These are phyloP conservation scores for Cladosporium sp. DNA, from an alignment of 2,329 filamentous ascomycete species.

Conservation along the genomic window DNA sequence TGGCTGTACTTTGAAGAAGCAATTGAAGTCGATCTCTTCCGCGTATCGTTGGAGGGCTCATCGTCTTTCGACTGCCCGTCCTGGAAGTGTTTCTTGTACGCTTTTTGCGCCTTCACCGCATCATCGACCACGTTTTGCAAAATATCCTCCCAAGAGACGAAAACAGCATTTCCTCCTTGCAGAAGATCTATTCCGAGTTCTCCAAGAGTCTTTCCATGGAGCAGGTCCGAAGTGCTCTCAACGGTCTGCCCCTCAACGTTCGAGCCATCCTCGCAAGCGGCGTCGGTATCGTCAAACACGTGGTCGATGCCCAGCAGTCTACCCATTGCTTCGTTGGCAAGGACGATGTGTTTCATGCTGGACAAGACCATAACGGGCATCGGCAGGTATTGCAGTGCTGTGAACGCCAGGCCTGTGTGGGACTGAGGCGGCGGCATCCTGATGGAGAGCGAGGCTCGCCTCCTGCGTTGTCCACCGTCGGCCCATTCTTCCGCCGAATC, in stretches of 20 bases:
- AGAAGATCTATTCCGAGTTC: constrained; percentile 69
- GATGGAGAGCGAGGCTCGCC: constrained; percentile 27
- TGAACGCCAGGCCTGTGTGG: constrained; percentile 47
- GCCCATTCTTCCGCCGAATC: constrained; percentile 14
- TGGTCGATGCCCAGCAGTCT: constrained; percentile 57
- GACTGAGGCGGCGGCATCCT: constrained; percentile 27
- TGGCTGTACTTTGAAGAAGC: constrained; percentile 16
- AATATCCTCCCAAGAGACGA: constrained; percentile 47
- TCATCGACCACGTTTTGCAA: constrained; percentile 40
- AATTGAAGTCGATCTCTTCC: constrained; percentile 18
- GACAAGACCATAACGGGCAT: constrained; percentile 65
- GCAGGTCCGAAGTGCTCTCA: constrained; percentile 48
- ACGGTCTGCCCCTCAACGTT: constrained; percentile 5
- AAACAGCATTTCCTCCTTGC: constrained; percentile 54
- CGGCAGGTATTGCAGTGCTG: constrained; percentile 67
- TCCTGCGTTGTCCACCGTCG: constrained; percentile 13
- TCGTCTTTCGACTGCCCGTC: constrained; percentile 14
- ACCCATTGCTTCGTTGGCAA: constrained; percentile 72
- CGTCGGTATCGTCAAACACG: constrained; percentile 11
- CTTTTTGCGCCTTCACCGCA: constrained; percentile 24
- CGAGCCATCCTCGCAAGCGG: constrained; percentile 3
- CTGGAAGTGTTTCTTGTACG: constrained; percentile 8
- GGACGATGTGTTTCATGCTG: constrained; percentile 60
- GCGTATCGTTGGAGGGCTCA: constrained; percentile 16
- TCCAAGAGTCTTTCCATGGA: constrained; percentile 60